Evolutionary conservation across 352 stramenopile species (phyloP), one percentile per base, ranked within the genome.

Genomic region (Phytophthora quininea): DNA sequence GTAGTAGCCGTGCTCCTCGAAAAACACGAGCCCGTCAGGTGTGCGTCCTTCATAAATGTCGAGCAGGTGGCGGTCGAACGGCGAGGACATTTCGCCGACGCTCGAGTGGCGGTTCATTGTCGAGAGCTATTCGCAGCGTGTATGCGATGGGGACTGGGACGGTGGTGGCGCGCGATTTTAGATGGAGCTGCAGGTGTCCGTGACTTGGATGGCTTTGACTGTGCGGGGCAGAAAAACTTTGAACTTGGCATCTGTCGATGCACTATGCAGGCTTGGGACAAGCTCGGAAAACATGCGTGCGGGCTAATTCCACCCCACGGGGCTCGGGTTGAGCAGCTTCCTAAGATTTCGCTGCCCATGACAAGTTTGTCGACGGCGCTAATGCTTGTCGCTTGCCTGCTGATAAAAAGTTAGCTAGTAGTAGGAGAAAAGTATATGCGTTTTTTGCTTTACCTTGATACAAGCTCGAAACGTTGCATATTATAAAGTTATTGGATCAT

Each of bases 1-100:
- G 48, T 91, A 93, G 71, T 93, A 93, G 30, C 86, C 86, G 35
- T 91, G 79, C 9, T 69, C 77, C 69, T 90, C 74, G 57, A 93
- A 93, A 72, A 92, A 93, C 35, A 54, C 68, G 40, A 91, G 69
- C 0, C 86, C 86, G 45, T 89, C 82, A 1, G 54, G 58, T n/a
- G 64, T 68, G 6, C 58, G 73, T 37, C 77, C 81, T 40, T 68
- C 73, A 62, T 91, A 91, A 31, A 91, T 80, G 49, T 86, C 79
- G 33, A 80, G 63, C 29, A 91, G 57, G 58, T 91, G 83, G 32
- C 62, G 55, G 43, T 91, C 83, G 55, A 91, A 91, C 8, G 83
- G 83, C 10, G 77, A 80, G 10, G 35, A 38, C 35, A 62, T 62
- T 54, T 76, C 58, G 42, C 33, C 54, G 0, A 54, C 40, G 38